Conservation (phyloP, 2,329 filamentous ascomycete genomes). For the Nothopassalora personata region DNA sequence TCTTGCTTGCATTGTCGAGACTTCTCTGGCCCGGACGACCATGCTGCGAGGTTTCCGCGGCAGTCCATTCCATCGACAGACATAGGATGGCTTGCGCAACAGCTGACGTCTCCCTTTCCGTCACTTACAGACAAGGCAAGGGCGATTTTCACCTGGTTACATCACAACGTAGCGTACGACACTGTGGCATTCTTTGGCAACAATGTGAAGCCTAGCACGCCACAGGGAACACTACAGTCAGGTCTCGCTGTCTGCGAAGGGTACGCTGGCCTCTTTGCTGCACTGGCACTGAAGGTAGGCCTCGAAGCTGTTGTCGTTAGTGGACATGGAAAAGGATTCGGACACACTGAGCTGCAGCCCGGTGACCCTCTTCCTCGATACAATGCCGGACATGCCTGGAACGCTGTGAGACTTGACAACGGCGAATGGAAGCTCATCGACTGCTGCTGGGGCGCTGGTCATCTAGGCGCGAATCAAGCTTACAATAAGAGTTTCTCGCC, state of each 20-base stretch:
- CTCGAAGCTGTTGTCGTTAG: constrained; percentile 68
- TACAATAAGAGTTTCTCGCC: constrained; percentile 68
- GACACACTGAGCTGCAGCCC: constrained; percentile 57
- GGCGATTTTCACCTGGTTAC: constrained; percentile 89
- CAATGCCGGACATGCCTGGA: constrained; percentile 74
- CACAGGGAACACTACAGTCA: constrained; percentile 65
- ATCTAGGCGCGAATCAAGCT: constrained; percentile 32
- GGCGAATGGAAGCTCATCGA: constrained; percentile 90
- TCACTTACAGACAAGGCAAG: constrained; percentile 92
- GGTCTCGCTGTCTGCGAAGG: constrained; percentile 89
- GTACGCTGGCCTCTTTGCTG: constrained; percentile 76
- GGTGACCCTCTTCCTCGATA: constrained; percentile 62
- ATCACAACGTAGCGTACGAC: constrained; percentile 89
- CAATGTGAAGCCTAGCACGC: constrained; percentile 60
- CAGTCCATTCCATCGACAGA: constrained; percentile 62
- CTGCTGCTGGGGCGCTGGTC: constrained; percentile 61
- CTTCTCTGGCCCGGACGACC: constrained; percentile 73
- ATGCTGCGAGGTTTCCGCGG: constrained; percentile 72
- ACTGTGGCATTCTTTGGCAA: constrained; percentile 69
- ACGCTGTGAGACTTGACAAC: constrained; percentile 76
- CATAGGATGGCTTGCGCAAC: constrained; percentile 68
- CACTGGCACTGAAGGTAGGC: constrained; percentile 72
- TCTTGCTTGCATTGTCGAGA: constrained; percentile 80
- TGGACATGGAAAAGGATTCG: constrained; percentile 83
- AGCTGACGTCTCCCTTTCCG: constrained; percentile 72